These are phyloP conservation scores for Simplicillium sp. DNA, from an alignment of 2,329 filamentous ascomycete genomes.

Conservation along the genomic window DNA sequence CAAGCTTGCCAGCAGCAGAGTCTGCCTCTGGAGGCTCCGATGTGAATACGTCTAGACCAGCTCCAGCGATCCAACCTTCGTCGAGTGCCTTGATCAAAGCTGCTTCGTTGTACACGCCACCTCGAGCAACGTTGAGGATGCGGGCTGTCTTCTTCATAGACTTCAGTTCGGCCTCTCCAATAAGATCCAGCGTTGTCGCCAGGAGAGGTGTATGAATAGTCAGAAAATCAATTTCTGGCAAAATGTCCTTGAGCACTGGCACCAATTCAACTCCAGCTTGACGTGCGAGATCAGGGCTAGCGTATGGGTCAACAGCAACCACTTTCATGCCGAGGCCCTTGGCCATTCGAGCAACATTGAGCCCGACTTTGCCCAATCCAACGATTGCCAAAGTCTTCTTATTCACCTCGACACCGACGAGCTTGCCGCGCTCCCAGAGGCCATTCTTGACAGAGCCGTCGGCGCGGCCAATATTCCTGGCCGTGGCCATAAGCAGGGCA, in stretches of 20 bases:
- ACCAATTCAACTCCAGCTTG: slow-evolving; percentile 57
- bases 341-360: slow-evolving; percentile 72
- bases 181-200: slow-evolving; percentile 65
- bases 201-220: slow-evolving; percentile 76
- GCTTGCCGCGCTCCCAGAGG: slow-evolving; percentile 64
- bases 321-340: slow-evolving; percentile 71
- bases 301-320: slow-evolving; percentile 68
- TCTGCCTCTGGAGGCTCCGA: slow-evolving; percentile 52
- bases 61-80: slow-evolving; percentile 62
- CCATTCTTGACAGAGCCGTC: slow-evolving; percentile 61
- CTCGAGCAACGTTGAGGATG: slow-evolving; percentile 70
- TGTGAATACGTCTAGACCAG: slow-evolving; percentile 73
- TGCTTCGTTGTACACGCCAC: slow-evolving; percentile 70
- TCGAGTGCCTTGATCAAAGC: slow-evolving; percentile 64
- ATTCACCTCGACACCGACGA: slow-evolving; percentile 71
- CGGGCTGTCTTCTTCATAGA: slow-evolving; percentile 66
- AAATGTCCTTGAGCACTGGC: slow-evolving; percentile 44
- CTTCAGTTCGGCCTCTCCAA: slow-evolving; percentile 55
- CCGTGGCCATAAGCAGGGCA: slow-evolving; percentile 63
- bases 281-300: slow-evolving; percentile 60
- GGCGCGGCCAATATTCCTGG: slow-evolving; percentile 63
- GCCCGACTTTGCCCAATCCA: slow-evolving; percentile 73
- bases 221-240: slow-evolving; percentile 63
- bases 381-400: slow-evolving; percentile 69
- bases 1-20: slow-evolving; percentile 52